These are phyloP conservation scores for Elaeis oleifera DNA, from an alignment of 202 grass and related monocot species.

Conservation along the genomic window DNA sequence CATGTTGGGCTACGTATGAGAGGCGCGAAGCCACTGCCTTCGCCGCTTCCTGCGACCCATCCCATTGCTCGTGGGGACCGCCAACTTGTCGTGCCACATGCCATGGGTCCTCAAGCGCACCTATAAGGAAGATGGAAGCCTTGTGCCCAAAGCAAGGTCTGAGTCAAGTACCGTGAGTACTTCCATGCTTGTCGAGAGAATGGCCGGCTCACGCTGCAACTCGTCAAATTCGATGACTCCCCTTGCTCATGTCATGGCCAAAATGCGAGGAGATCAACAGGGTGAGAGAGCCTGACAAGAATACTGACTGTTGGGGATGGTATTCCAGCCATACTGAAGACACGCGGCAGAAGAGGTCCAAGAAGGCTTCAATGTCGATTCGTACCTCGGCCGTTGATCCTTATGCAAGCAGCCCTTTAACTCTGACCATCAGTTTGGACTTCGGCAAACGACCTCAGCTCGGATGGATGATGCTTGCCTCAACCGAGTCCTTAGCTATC, in stretches of 20 bases:
- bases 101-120: neutral
- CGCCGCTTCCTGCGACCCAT: constrained; percentile 39
- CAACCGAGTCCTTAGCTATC: too few relatives aligned
- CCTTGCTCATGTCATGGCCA: too few relatives aligned
- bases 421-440: too few relatives aligned
- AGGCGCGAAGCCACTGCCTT: constrained; percentile 16
- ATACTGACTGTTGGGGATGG: too few relatives aligned
- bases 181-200: neutral
- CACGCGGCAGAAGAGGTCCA: too few relatives aligned
- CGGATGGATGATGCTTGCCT: too few relatives aligned
- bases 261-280: neutral
- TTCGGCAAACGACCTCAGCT: too few relatives aligned
- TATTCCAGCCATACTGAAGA: too few relatives aligned
- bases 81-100: neutral
- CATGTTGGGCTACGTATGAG: constrained; percentile 45
- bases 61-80: constrained; percentile 29
- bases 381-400: too few relatives aligned
- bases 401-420: too few relatives aligned
- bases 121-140: constrained; percentile 30
- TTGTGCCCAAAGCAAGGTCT: constrained; percentile 23
- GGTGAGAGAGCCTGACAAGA: too few relatives aligned
- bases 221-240: neutral
- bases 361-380: too few relatives aligned
- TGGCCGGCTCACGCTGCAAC: neutral
- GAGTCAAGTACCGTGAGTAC: neutral